Conservation (phyloP, 495 filamentous ascomycete genomes). For the Podospora anserina region DNA sequence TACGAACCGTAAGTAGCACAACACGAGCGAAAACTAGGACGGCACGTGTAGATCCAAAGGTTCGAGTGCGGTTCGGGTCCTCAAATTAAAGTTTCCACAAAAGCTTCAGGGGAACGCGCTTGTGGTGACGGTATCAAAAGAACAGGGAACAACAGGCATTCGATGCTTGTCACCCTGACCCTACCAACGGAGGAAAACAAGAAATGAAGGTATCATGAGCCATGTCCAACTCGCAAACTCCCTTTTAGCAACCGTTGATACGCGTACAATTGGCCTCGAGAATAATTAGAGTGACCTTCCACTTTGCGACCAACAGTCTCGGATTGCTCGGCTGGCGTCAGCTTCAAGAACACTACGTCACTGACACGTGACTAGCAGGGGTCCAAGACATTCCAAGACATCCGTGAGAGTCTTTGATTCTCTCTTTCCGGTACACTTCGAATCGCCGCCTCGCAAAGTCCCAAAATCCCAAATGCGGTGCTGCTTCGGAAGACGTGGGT, state of each 20-base stretch:
- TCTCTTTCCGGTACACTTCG: not conserved
- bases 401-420: not conserved
- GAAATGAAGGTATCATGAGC: not conserved
- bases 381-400: slow-evolving; percentile 3
- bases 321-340: slow-evolving; percentile 4
- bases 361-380: slow-evolving; percentile 17
- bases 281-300: not conserved
- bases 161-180: not conserved
- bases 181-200: not conserved
- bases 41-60: not conserved
- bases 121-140: not conserved
- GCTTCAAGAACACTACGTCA: slow-evolving; percentile 20
- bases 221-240: not conserved
- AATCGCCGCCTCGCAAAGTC: not conserved
- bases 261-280: not conserved
- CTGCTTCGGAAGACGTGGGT: not conserved
- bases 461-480: not conserved
- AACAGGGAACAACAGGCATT: not conserved
- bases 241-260: not conserved
- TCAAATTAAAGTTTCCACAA: slow-evolving; percentile 7
- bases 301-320: slow-evolving; percentile 4
- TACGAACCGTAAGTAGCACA: not conserved
- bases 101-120: not conserved
- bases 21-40: not conserved
- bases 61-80: not conserved